phyloP scores from a whole-genome alignment of 352 stramenopile genomes.

The Halophytophthora polymorphica region DNA sequence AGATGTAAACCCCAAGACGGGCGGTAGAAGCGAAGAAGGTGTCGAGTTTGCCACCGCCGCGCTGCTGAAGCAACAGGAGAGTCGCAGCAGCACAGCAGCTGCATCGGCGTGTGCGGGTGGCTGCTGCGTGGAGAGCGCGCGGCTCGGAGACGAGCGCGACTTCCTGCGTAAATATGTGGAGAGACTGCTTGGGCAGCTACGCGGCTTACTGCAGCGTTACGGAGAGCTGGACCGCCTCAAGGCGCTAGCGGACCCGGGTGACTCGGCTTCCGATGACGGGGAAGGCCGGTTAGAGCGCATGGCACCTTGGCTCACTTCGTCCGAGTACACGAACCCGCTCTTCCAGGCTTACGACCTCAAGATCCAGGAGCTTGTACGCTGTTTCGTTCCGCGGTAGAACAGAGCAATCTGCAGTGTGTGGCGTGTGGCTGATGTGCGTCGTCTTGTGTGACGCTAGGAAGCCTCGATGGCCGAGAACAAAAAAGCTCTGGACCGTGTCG shows the following conservation, averaged over 20 bases:
- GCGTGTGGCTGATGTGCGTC: background rate
- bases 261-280: slow-evolving; percentile 10
- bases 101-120: slow-evolving; percentile 5
- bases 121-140: slow-evolving; percentile 41
- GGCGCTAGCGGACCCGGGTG: slow-evolving; percentile 35
- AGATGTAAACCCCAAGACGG: background rate
- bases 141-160: slow-evolving; percentile 54
- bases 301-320: slow-evolving; percentile 65
- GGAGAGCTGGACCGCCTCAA: slow-evolving; percentile 76
- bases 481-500: slow-evolving; percentile 54
- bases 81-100: background rate
- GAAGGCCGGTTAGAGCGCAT: slow-evolving; percentile 12
- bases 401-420: background rate
- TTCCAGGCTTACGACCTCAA: slow-evolving; percentile 77
- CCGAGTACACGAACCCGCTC: slow-evolving; percentile 68
- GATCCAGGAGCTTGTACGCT: slow-evolving; percentile 65
- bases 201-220: slow-evolving; percentile 55
- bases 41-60: no score
- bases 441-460: slow-evolving; percentile 28
- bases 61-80: background rate
- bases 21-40: no score
- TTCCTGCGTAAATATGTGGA: slow-evolving; percentile 71
- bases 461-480: slow-evolving; percentile 46
- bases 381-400: background rate
- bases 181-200: slow-evolving; percentile 59